Base-by-base conservation (phyloP, 352 stramenopile species). In the Phytophthora sojae region DNA sequence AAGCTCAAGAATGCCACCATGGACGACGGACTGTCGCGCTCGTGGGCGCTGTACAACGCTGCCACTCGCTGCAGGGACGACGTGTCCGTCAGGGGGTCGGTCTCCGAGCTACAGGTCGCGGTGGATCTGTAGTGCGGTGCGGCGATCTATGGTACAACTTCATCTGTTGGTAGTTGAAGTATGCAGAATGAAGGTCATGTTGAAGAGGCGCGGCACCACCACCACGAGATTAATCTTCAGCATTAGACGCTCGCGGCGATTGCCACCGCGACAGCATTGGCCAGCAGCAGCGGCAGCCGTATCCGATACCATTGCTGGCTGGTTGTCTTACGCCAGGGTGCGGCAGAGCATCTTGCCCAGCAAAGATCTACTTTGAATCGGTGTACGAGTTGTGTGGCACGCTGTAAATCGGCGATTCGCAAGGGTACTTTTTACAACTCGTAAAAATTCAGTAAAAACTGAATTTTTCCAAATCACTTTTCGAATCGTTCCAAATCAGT, bases 11-110 rank as follows among this genome's bases (percentile, higher is more conserved):
- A 75, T 15, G 83, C 85, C 11, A 80, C 76, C 9, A 79, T 92
- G 76, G 86, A 94, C 69, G 83, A 91, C 42, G 86, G 86, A 2
- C 57, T 92, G 14, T 82, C 81, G n/a, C 79, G 76, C 0, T 83
- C 84, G 4, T 92, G 83, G 84, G 86, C 86, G 37, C 55, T 92
- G n/a, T 94, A 92, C 70, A 86, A 88, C 19, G 86, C 86, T 2
- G 84, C 84, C 17, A 88, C 77, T 25, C 75, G 80, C 11, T 79
- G 63, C 60, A 29, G 62, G 8, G 64, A 74, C 19, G 67, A 57
- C 19, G 50, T 72, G 3, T 42, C 57, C 37, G 42, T 64, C 26
- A 62, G 47, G 42, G 58, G 49, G 3, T 45, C 49, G 4, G 32
- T 39, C 17, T 50, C 53, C 6, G 50, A 69, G 26, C 7, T 70